Evolutionary conservation across 164 flowering plant genomes (phyloP), one percentile per base, ranked within the genome.

Genomic region (grape (Vitis vinifera)): DNA sequence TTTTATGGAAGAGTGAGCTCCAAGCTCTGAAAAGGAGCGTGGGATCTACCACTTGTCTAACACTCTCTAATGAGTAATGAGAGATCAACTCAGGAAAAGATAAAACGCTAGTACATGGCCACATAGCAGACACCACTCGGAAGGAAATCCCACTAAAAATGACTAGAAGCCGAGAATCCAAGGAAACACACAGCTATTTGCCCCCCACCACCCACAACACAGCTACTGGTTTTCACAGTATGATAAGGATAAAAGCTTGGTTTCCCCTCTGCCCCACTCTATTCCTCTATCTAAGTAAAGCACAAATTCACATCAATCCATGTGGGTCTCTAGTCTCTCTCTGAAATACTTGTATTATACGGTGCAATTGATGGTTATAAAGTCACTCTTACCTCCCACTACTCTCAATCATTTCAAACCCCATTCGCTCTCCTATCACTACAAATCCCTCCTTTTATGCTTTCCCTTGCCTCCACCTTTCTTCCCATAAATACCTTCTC

Each of bases 151-250:
- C 79, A 74, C 73, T 49, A 55, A 50, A 51, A 50, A 52, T n/a
- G 23, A 65, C 53, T 59, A 65, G 30, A 78, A 65, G 50, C 75
- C 70, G 73, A 81, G 90, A 78, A 84, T 86, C 90, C 86, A 86
- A 86, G 78, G 83, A 73, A 69, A 75, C 79, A 81, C 79, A 81
- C 74, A 73, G 63, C 67, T 61, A 64, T 61, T 65, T 77, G 79
- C 73, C 55, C 78, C 89, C 87, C 84, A 83, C 77, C 61, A 68
- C 69, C 68, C 79, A 71, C 75, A 77, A 67, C 81, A 74, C 16
- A 50, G 53, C 67, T 70, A 74, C 71, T 79, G 67, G 67, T 63
- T 68, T 79, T 72, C 67, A 74, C 65, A 65, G 68, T 53, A 65
- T 64, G 44, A 59, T 59, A 73, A 71, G 71, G 66, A 71, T 60